These are phyloP conservation scores for Mrakia gelida DNA, from an alignment of 768 basidiomycete genomes.

Conservation along the genomic window DNA sequence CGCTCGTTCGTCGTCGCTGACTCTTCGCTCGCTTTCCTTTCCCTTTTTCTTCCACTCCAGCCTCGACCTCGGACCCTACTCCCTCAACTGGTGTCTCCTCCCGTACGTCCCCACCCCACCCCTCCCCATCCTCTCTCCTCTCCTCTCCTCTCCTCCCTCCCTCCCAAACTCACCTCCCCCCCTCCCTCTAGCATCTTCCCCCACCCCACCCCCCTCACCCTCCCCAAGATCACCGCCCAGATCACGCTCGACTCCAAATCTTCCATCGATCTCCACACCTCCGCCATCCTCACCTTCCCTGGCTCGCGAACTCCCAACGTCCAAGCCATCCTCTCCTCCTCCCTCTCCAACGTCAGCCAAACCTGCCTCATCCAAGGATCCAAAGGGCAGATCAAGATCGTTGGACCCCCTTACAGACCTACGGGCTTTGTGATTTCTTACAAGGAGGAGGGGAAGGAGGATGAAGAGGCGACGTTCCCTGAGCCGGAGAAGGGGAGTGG, in stretches of 20 bases:
- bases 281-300: constrained; percentile 22
- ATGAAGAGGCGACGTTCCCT: constrained; percentile 10
- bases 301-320: neutral
- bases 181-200: constrained; percentile 24
- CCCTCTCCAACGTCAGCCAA: neutral
- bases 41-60: neutral
- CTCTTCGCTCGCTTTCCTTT: neutral
- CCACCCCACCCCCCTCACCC: constrained; percentile 2
- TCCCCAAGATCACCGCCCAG: constrained; percentile 17
- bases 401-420: constrained; percentile 15
- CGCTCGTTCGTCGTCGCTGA: neutral
- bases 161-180: neutral
- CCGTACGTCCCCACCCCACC: constrained; percentile 10
- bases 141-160: neutral
- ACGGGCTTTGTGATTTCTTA: neutral
- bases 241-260: constrained; percentile 15
- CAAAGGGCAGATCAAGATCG: constrained; percentile 17
- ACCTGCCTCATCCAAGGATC: constrained; percentile 12
- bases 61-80: constrained; percentile 19
- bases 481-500: constrained; percentile 15
- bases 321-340: constrained; percentile 15
- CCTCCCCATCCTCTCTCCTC: neutral
- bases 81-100: constrained; percentile 19
- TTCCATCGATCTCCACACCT: constrained; percentile 17
- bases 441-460: constrained; percentile 10